Conservation (phyloP, 306 rosid species). For the Fagus sylvatica region DNA sequence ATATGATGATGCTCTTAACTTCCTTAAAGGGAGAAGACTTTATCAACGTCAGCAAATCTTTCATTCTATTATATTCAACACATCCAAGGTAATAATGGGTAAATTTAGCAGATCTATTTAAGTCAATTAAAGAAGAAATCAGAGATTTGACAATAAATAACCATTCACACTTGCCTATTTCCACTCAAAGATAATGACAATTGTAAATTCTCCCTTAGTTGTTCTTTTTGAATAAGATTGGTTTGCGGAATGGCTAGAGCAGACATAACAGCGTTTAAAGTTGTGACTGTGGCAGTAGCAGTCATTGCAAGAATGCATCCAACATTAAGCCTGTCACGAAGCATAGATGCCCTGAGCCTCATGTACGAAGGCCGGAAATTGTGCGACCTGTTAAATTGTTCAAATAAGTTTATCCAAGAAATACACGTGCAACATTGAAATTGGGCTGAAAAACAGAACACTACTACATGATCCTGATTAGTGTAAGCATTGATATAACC, state of each 20-base stretch:
- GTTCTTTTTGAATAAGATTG: constrained; percentile 67
- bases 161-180: constrained; percentile 66
- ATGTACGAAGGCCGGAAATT: constrained; percentile 89
- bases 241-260: constrained; percentile 73
- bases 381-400: constrained; percentile 69
- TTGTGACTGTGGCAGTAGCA: constrained; percentile 88
- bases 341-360: constrained; percentile 89
- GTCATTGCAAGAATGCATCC: constrained; percentile 90
- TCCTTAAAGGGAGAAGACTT: constrained; percentile 73
- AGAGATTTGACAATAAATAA: constrained; percentile 4
- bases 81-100: constrained; percentile 9
- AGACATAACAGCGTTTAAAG: constrained; percentile 74
- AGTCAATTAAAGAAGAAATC: constrained; percentile 15
- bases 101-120: constrained; percentile 22
- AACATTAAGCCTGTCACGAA: constrained; percentile 59
- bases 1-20: constrained; percentile 79
- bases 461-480: constrained; percentile 3
- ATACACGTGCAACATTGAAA: constrained; percentile 3
- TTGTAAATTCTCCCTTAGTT: constrained; percentile 66
- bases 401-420: constrained; percentile 9
- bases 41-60: constrained; percentile 71
- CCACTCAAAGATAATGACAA: constrained; percentile 63
- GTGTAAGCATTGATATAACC: constrained; percentile 15
- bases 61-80: constrained; percentile 53
- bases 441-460: constrained; percentile 22